Evolutionary conservation across 441 rosid species (phyloP).

Genomic region (Gossypium trilobum): DNA sequence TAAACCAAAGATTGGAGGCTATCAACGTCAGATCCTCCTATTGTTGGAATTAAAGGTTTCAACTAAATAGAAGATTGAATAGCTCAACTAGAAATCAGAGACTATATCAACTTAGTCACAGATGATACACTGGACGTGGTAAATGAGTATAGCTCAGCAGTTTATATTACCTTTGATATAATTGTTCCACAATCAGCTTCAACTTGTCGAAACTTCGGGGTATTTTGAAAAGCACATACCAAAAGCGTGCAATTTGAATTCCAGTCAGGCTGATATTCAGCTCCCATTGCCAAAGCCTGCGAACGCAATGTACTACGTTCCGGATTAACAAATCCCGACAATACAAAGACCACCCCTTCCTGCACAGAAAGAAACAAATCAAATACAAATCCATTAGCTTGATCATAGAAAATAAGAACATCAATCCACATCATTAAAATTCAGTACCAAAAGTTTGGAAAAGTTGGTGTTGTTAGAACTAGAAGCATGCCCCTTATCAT

Average conservation of each 20-base stretch:
- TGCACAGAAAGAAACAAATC: slow-evolving; percentile 25
- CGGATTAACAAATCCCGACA: slow-evolving; percentile 89
- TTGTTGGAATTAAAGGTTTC: neutral
- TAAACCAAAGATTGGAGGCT: neutral
- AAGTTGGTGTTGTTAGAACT: slow-evolving; percentile 22
- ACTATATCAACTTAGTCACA: neutral
- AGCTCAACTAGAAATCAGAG: neutral
- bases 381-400: neutral
- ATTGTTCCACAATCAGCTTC: slow-evolving; percentile 64
- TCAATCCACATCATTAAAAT: neutral
- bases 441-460: slow-evolving; percentile 55
- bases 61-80: neutral
- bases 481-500: slow-evolving; percentile 1
- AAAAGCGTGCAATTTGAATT: slow-evolving; percentile 66
- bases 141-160: neutral
- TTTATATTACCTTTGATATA: slow-evolving; percentile 57
- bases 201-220: slow-evolving; percentile 92
- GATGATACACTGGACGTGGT: neutral
- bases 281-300: slow-evolving; percentile 83
- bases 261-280: slow-evolving; percentile 77
- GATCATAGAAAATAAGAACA: neutral
- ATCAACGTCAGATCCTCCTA: neutral
- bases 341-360: slow-evolving; percentile 80
- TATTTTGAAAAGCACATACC: slow-evolving; percentile 75
- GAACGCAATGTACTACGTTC: slow-evolving; percentile 74